Conservation (phyloP, 2,329 filamentous ascomycete genomes). For the Botryotinia convoluta region DNA sequence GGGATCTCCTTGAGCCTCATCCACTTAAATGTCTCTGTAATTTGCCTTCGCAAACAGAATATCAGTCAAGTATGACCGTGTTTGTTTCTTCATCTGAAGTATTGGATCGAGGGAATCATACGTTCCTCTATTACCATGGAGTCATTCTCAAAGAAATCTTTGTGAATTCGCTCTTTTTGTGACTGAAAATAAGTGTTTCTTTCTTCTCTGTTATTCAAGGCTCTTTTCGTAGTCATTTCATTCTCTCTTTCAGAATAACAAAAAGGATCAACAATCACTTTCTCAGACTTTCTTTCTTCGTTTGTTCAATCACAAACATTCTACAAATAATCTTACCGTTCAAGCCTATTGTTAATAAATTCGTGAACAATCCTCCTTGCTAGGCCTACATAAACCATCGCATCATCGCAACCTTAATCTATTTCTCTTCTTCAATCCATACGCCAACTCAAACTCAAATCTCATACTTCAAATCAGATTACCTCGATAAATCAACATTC, state of each 20-base stretch:
- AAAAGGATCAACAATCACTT: neutral
- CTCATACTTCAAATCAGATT: neutral
- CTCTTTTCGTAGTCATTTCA: neutral
- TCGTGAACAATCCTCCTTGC: neutral
- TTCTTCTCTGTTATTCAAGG: neutral
- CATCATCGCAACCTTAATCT: neutral
- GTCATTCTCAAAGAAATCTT: neutral
- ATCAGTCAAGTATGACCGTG: neutral
- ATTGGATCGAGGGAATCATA: neutral
- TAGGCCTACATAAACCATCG: neutral
- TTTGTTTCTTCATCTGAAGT: conserved; percentile 4
- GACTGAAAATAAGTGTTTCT: neutral
- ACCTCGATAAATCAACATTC: neutral
- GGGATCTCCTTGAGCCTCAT: neutral
- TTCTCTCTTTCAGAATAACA: neutral
- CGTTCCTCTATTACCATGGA: neutral
- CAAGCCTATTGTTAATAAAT: neutral
- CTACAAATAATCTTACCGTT: neutral
- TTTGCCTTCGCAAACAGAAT: neutral
- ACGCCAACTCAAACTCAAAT: neutral
- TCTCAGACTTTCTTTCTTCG: neutral
- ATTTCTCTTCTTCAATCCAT: neutral
- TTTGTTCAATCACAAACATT: neutral
- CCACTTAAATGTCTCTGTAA: neutral
- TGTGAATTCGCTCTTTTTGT: neutral